Base-by-base conservation (phyloP, 768 basidiomycete species). In the Tylopilus rubrobrunneus region DNA sequence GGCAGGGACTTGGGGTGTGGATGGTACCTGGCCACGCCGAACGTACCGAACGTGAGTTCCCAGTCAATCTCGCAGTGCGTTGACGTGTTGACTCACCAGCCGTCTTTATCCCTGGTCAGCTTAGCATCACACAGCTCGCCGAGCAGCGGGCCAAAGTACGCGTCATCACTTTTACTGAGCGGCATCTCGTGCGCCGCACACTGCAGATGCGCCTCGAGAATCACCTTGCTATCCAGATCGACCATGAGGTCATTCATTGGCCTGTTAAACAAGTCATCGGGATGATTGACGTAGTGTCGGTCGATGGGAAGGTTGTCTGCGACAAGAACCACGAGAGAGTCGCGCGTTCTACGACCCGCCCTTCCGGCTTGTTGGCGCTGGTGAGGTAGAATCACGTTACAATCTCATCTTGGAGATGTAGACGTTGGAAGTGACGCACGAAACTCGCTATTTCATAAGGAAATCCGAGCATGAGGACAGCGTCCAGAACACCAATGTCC, bases 141-240 rank as follows among this genome's bases (percentile, higher is more conserved):
- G 48, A 84, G 75, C 45, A 71, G 62, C 5, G 81, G 76, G 7
- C 89, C 92, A 63, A 96, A 96, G 71, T 86, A 95, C 17, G 67
- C 61, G 33, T 75, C 73, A 57, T 94, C 93, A 14, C 81, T 81
- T 0, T 70, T 56, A 17, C 79, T 81, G 23, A 94, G 59, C 0
- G 92, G 92, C 81, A 96, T 87, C 69, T 95, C 93, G 51, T 85
- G 76, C 0, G 82, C 89, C 17, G 92, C 93, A 59, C 92, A 96
- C 65, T 95, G 93, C 12, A 95, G 67, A 64, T 94, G 92, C 6
- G 83, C 86, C 74, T 94, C 93, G 2, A 92, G 72, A 23, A 94
- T 75, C 25, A 89, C 73, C 54, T 81, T 80, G 63, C 82, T 93
- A 11, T 87, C 83, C 10, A 89, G 69, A 64, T 95, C 88, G 37